Evolutionary conservation across 2,329 filamentous ascomycete genomes (phyloP).

Genomic region (Fusarium sp.): DNA sequence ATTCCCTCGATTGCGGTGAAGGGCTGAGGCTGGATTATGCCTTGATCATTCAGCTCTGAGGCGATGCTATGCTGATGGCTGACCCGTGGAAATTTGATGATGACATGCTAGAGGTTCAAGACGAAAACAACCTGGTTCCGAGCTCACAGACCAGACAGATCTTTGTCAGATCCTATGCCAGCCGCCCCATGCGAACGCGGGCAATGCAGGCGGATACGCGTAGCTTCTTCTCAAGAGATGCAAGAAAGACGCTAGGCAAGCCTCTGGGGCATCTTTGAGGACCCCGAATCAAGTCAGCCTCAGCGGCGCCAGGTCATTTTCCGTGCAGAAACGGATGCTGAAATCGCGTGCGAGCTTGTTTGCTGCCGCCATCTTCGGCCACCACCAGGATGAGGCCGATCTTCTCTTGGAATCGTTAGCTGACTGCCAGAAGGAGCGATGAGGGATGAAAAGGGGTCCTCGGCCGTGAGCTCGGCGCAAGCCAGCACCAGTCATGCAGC

Average conservation of each 20-base stretch:
- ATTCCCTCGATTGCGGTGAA: slow-evolving; percentile 7
- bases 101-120: not conserved
- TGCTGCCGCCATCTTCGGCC: slow-evolving; percentile 22
- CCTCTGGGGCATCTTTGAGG: slow-evolving; percentile 21
- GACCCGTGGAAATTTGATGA: not conserved
- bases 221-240: slow-evolving; percentile 14
- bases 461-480: slow-evolving; percentile 39
- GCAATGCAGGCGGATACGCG: slow-evolving; percentile 11
- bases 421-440: too few species aligned
- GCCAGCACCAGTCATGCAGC: slow-evolving; percentile 30
- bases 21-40: slow-evolving; percentile 3
- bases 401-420: slow-evolving; percentile 30
- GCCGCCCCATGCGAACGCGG: slow-evolving; percentile 25
- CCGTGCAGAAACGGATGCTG: not conserved
- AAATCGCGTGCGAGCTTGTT: slow-evolving; percentile 13
- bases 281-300: slow-evolving; percentile 28
- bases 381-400: slow-evolving; percentile 34
- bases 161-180: slow-evolving; percentile 35
- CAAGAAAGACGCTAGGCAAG: slow-evolving; percentile 24
- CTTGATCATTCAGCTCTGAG: not conserved
- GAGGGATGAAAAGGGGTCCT: slow-evolving; percentile 39
- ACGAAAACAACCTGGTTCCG: slow-evolving; percentile 13
- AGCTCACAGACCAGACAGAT: slow-evolving; percentile 23
- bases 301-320: slow-evolving; percentile 25
- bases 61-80: slow-evolving; percentile 6